Evolutionary conservation across 148 eudicot genomes (phyloP).

Genomic region (Diospyros kaki): DNA sequence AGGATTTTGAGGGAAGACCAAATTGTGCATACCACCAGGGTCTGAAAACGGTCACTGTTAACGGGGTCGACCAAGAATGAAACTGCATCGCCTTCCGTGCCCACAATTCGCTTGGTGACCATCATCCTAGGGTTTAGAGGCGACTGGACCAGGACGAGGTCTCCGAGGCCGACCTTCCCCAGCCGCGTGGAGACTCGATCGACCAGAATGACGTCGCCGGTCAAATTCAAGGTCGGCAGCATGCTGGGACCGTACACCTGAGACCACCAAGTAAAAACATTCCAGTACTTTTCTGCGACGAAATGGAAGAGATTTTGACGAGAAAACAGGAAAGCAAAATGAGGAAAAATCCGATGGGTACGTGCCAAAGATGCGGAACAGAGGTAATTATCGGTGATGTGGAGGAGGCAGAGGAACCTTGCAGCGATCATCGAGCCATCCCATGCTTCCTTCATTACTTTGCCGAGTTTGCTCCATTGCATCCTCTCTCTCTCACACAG

Average conservation of each 20-base stretch:
- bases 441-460: slow-evolving; percentile 43
- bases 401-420: slow-evolving; percentile 51
- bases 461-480: slow-evolving; percentile 22
- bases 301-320: neutral
- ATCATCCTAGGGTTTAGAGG: slow-evolving; percentile 73
- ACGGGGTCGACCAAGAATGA: slow-evolving; percentile 49
- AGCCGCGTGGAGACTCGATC: slow-evolving; percentile 49
- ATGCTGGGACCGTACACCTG: slow-evolving; percentile 82
- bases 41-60: slow-evolving; percentile 26
- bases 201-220: slow-evolving; percentile 55
- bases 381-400: slow-evolving; percentile 57
- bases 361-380: slow-evolving; percentile 43
- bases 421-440: slow-evolving; percentile 29
- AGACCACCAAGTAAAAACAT: neutral
- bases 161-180: slow-evolving; percentile 48
- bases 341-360: neutral
- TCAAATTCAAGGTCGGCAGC: slow-evolving; percentile 69
- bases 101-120: slow-evolving; percentile 67
- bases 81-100: slow-evolving; percentile 52
- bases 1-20: no score
- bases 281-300: neutral
- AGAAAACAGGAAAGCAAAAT: neutral
- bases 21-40: slow-evolving; percentile 21
- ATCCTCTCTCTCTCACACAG: neutral
- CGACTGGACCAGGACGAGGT: slow-evolving; percentile 56